phyloP scores from a whole-genome alignment of 2,329 filamentous ascomycete species.

The Diaporthe sp. region DNA sequence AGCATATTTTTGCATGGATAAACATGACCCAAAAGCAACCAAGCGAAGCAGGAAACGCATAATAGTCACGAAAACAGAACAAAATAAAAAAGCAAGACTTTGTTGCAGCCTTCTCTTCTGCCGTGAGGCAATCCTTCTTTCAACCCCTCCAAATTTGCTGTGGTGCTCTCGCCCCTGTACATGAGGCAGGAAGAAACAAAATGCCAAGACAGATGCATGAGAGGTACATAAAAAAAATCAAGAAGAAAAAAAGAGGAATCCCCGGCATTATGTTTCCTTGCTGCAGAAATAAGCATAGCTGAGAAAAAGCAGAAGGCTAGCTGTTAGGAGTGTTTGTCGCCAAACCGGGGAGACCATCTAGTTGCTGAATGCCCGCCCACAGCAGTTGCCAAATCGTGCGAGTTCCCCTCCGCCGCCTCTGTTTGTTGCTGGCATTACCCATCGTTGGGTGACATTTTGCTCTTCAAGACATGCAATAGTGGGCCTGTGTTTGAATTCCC shows the following conservation, averaged over 20 bases:
- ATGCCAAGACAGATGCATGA: constrained; percentile 24
- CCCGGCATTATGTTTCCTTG: constrained; percentile 68
- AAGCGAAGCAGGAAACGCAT: background rate
- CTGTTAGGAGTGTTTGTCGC: constrained; percentile 25
- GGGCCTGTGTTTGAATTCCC: constrained; percentile 4
- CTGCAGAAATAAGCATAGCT: constrained; percentile 47
- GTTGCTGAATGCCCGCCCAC: constrained; percentile 23
- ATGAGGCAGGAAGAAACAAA: constrained; percentile 40
- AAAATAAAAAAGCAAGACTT: constrained; percentile 8
- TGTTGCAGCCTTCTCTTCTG: constrained; percentile 41
- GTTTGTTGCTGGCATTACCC: background rate
- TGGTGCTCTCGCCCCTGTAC: constrained; percentile 31
- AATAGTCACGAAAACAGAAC: constrained; percentile 2
- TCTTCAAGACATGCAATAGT: constrained; percentile 13
- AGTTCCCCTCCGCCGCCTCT: background rate
- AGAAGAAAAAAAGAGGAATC: constrained; percentile 47
- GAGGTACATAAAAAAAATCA: background rate
- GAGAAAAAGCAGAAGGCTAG: constrained; percentile 24
- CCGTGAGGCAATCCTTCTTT: constrained; percentile 55
- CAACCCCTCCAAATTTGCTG: constrained; percentile 26
- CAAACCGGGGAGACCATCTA: constrained; percentile 35
- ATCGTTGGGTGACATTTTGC: constrained; percentile 13
- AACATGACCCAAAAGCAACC: background rate
- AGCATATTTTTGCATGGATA: background rate
- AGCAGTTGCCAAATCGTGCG: constrained; percentile 16